A percentile compares a stretch with the other conserved stretches of the same genome.
Conservation (phyloP, 1,284 basidiomycete genomes). For the Ceratobasidium sp. region DNA sequence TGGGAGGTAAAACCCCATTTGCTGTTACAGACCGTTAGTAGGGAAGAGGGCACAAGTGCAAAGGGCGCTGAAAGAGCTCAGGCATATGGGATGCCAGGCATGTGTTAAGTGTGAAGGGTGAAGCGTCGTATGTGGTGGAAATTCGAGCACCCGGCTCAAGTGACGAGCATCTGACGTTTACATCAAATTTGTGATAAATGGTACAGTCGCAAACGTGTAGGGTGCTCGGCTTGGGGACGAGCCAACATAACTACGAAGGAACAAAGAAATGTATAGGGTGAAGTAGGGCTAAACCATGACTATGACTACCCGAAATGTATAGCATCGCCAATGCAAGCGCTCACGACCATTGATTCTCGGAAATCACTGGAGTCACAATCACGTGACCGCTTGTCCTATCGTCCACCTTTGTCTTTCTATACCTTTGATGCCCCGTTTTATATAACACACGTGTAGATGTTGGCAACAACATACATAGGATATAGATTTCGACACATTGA, state of each 20-base stretch:
- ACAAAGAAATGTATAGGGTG: background rate
- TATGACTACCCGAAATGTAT: background rate
- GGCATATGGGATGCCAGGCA: background rate
- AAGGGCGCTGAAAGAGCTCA: background rate
- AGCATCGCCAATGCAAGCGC: too few species aligned
- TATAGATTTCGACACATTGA: background rate
- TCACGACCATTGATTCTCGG: too few species aligned
- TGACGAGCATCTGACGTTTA: too few species aligned
- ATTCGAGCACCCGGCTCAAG: background rate
- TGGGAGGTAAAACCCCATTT: too few species aligned
- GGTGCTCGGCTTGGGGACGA: background rate
- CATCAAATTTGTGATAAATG: background rate
- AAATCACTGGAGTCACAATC: too few species aligned
- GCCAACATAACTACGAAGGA: background rate
- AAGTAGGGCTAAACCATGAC: background rate
- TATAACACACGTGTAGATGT: background rate
- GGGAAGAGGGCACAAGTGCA: background rate
- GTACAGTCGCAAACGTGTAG: background rate
- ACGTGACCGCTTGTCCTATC: background rate
- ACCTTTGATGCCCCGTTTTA: constrained; percentile 13
- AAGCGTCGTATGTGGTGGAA: background rate
- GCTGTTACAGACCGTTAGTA: too few species aligned
- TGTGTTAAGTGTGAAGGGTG: constrained; percentile 9
- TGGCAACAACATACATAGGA: background rate
- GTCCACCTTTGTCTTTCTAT: background rate